A percentile compares a stretch with the other conserved stretches of the same genome.
phyloP scores from a whole-genome alignment of 1,284 basidiomycete species.

The Naganishia sp. region DNA sequence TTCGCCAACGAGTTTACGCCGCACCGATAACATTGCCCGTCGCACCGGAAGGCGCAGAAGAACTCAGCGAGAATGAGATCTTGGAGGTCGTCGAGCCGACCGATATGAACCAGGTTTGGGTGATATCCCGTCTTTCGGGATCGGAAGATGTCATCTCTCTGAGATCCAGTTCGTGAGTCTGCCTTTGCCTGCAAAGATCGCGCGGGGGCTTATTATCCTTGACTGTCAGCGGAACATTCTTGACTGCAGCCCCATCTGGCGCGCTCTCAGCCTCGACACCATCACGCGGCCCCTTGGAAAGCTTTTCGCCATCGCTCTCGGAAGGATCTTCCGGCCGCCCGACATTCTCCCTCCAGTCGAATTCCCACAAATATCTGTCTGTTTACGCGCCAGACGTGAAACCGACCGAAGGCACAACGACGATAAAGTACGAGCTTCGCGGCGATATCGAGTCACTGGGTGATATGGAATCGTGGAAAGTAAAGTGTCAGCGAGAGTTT shows the following conservation, averaged over 20 bases:
- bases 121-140: constrained; percentile 56
- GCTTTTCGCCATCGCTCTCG: constrained; percentile 43
- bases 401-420: constrained; percentile 31
- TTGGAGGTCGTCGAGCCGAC: constrained; percentile 51
- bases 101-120: constrained; percentile 58
- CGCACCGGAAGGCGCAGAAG: constrained; percentile 50
- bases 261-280: constrained; percentile 47
- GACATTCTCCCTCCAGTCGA: constrained; percentile 40
- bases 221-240: constrained; percentile 48
- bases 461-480: constrained; percentile 76
- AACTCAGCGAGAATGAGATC: constrained; percentile 46
- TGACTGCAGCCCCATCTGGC: constrained; percentile 50
- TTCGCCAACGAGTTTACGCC: constrained; percentile 49
- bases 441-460: constrained; percentile 80
- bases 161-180: constrained; percentile 48
- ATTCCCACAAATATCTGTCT: constrained; percentile 46
- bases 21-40: constrained; percentile 50
- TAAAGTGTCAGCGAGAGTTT: constrained; percentile 88
- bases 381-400: constrained; percentile 34
- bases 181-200: background rate
- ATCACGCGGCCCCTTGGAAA: constrained; percentile 53
- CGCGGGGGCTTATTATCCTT: background rate
- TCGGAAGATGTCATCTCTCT: constrained; percentile 55
- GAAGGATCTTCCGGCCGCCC: constrained; percentile 33
- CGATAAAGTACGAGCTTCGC: constrained; percentile 63